A percentile compares a stretch with the other conserved stretches of the same genome.
These are phyloP conservation scores for Geotrichum fermentans DNA, from an alignment of 1,139 yeast species.

Conservation along the genomic window DNA sequence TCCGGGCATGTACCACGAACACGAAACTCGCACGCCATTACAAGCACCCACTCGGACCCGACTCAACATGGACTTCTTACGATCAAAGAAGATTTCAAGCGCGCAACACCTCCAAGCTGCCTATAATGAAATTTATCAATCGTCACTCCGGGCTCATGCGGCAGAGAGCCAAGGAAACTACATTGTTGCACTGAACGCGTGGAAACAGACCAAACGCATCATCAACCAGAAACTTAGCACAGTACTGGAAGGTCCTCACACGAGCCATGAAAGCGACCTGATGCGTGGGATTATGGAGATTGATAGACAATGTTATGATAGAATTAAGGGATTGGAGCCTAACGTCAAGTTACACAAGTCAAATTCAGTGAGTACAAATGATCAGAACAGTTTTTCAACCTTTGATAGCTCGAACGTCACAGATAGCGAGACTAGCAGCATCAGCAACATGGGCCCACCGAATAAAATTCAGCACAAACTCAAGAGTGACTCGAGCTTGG, in stretches of 20 bases:
- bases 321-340: slow-evolving; percentile 29
- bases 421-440: background rate
- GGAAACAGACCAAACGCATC: slow-evolving; percentile 33
- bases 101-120: slow-evolving; percentile 28
- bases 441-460: background rate
- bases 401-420: background rate
- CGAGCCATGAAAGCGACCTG: slow-evolving; percentile 32
- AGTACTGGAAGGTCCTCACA: slow-evolving; percentile 29
- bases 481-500: slow-evolving; percentile 8
- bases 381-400: background rate
- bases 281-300: slow-evolving; percentile 35
- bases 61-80: slow-evolving; percentile 15
- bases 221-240: slow-evolving; percentile 31
- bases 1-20: background rate
- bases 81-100: slow-evolving; percentile 19
- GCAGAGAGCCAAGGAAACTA: slow-evolving; percentile 34
- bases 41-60: background rate
- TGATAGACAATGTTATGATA: slow-evolving; percentile 38
- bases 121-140: slow-evolving; percentile 39
- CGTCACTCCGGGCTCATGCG: slow-evolving; percentile 35
- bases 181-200: slow-evolving; percentile 31
- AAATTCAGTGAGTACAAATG: no score
- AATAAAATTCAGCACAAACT: background rate
- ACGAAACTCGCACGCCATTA: background rate
- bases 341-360: background rate